Evolutionary conservation across 805 yeast species (phyloP).

Genomic region (Schizosaccharomyces lindneri): DNA sequence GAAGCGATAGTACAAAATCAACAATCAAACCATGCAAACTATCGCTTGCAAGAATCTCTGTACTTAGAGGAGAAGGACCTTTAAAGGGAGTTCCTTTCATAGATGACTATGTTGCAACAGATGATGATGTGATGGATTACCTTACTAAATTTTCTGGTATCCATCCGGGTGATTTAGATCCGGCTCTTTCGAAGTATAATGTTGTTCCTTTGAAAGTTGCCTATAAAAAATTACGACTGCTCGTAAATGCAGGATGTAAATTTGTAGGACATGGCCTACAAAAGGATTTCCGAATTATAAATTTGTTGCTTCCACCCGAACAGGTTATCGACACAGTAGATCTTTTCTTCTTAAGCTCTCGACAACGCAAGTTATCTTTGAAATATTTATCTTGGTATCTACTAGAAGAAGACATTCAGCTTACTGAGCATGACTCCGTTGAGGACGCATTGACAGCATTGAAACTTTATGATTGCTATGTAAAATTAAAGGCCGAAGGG

Average conservation of each 20-base stretch:
- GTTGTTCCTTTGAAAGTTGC: constrained; percentile 51
- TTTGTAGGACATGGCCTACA: constrained; percentile 87
- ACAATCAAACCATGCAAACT: constrained; percentile 50
- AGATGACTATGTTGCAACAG: constrained; percentile 67
- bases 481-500: constrained; percentile 33
- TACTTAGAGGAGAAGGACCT: constrained; percentile 37
- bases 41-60: constrained; percentile 75
- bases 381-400: constrained; percentile 68
- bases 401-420: constrained; percentile 53
- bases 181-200: constrained; percentile 33
- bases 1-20: constrained; percentile 42
- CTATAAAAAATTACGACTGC: constrained; percentile 71
- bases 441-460: constrained; percentile 87
- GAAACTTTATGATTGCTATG: constrained; percentile 44
- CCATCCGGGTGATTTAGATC: constrained; percentile 70
- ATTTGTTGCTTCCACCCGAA: constrained; percentile 56
- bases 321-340: constrained; percentile 83
- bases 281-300: constrained; percentile 82
- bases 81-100: constrained; percentile 55
- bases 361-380: constrained; percentile 33
- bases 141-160: constrained; percentile 86
- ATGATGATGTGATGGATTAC: constrained; percentile 47
- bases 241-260: constrained; percentile 66
- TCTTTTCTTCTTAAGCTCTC: constrained; percentile 36
- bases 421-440: constrained; percentile 86